Base-by-base conservation (phyloP, 805 yeast species). In the Sugiyamaella mastotermitis region DNA sequence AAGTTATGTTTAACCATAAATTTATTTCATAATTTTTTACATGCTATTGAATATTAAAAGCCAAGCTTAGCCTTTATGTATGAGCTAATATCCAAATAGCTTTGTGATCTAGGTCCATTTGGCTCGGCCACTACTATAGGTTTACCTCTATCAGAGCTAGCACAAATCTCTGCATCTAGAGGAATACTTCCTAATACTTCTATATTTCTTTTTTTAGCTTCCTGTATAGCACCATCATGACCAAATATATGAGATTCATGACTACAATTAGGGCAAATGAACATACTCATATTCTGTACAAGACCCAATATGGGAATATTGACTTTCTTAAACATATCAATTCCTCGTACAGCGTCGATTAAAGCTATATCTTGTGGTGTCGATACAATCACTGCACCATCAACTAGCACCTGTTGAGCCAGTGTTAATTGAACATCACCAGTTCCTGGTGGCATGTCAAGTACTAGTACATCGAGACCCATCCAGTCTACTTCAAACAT, bases 361-460 rank as follows among this genome's bases (percentile, higher is more conserved):
- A 84, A 58, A 0, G 95, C 94, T 28, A 85, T 73, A 47, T 85
- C 94, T 56, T 85, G 95, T 0, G 94, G 90, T 0, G 95, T 85
- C 0, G 87, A 76, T 1, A 85, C 94, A 26, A 85, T 74, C 1
- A 85, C 71, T 0, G 94, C 85, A 0, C 94, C 95, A 49, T 78
- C 82, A 0, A 85, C 74, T 32, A 71, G 69, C n/a, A 82, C 56
- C 50, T 78, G 81, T 57, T 85, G 95, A 19, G 86, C 78, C n/a
- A 85, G 66, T 0, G 94, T 81, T 38, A 85, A 65, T 52, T 85
- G 95, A 0, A 83, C 79, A 55, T 85, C 95, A 14, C 95, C 95
- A 0, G 95, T 85, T 2, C 95, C 95, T 0, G 95, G 95, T 0
- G 95, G 95, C 83, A 85, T 72, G 50, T 85, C 95, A 8, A 85